Evolutionary conservation across 2,329 filamentous ascomycete species (phyloP), one percentile per base, ranked within the genome.

Genomic region (Aspergillus quadricinctus): DNA sequence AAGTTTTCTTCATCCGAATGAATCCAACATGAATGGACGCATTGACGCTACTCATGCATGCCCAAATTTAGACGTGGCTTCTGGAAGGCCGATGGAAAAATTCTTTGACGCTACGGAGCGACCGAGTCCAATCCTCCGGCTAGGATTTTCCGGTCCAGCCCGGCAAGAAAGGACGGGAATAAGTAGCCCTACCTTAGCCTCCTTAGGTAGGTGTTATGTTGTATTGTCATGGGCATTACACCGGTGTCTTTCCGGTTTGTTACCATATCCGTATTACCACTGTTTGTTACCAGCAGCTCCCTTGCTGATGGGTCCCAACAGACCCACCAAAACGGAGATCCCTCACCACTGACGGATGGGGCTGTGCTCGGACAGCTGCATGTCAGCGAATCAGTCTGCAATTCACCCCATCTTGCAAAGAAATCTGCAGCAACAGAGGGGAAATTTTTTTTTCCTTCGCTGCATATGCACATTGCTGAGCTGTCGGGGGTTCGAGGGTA

Each of bases 371-470:
- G 41, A 27, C 23, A 25, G 4, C 11, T 25, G 3, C 11, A 11
- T 46, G 43, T 46, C 43, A 25, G 21, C 43, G 43, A 46, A 46
- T 46, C 43, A 46, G 21, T 21, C 40, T 21, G 19, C n/a, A 43
- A 4, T 4, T 3, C 10, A 25, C 9, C 31, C 31, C 31, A 37
- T 27, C 23, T 35, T 35, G 11, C 31, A 17, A 35, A 35, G 31
- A 35, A 35, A 35, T 11, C 31, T 46, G 43, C 43, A 46, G 43
- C 19, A 46, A 46, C 8, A 23, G 37, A 48, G 41, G 28, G 48
- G n/a, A n/a, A n/a, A n/a, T n/a, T n/a, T n/a, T 29, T 48, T 50
- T 50, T 50, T 43, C 37, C 48, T 50, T 51, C 53, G 41, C 28
- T 55, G 53, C 53, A 51, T 55, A 55, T 46, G 43, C 43, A 46